Evolutionary conservation across 768 basidiomycete genomes (phyloP), one percentile per base, ranked within the genome.

Genomic region (Chalciporus chontae): DNA sequence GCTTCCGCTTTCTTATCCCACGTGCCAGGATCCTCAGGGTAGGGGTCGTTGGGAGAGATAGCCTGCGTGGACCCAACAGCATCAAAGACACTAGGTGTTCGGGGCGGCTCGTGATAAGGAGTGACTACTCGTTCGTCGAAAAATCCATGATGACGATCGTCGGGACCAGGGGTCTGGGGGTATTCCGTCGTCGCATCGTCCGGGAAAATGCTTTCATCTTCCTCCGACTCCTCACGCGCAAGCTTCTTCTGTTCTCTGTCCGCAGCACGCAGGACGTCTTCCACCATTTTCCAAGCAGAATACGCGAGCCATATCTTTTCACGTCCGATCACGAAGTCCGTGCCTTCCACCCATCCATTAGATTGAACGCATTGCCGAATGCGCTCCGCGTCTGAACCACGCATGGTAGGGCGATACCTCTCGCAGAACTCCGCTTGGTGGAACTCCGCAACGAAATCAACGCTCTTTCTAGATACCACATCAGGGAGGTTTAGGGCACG

Each of bases 251-350:
- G 64, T 49, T 79, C 78, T 64, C 72, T 79, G 66, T 82, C 80
- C 42, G 64, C 63, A 32, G 73, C 71, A 47, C 80, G 72, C 13
- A 83, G 50, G 36, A 73, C 73, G 45, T 83, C 79, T 60, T 83
- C 82, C n/a, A 78, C 71, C 57, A 72, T 72, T 67, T 80, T 80
- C 84, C 83, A 83, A 19, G 79, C 74, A 38, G 59, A 55, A 65
- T 79, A 83, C 18, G 71, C 67, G 40, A 84, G 59, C 78, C 79
- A 84, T 53, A 84, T 75, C 66, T 67, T 75, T 51, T 71, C 67
- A 49, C 70, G 73, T 1, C 84, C 83, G 21, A 80, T 47, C 5
- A 72, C 73, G 53, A 75, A 84, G 59, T 85, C 82, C n/a, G 61
- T 55, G 14, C 73, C 77, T 45, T 80, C 78, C 43, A 56, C 57